Evolutionary conservation across 176 grass and related monocot species (phyloP), one percentile per base, ranked within the genome.

Genomic region (Cenchrus americanus): DNA sequence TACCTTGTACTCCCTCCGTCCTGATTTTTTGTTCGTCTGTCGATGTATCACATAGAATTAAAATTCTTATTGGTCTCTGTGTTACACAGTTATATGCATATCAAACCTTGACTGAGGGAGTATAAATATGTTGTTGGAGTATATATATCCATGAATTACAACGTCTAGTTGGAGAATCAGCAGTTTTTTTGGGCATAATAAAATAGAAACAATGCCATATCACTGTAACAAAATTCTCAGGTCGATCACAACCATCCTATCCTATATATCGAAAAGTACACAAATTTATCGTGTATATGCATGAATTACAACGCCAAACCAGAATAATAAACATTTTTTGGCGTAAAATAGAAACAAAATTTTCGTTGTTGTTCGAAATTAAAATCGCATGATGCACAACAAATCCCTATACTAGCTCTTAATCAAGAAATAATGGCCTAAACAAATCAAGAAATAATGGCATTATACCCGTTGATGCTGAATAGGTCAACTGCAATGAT

Each of bases 351-450:
- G 4, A 80, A 73, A 15, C 26, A 71, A 73, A 69, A 14, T 15
- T n/a, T 8, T 55, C 32, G 46, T 74, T 66, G 17, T 72, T 30
- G 26, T 63, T 63, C n/a, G 66, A 58, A 80, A 87, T 60, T 61
- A 21, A 71, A 52, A 71, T 57, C 0, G 34, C 15, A 73, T 49
- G 46, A 47, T 42, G 23, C 48, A 15, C 65, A 42, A 51, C 43
- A 83, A 27, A 78, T 78, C 57, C 55, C 77, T 57, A 74, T 57
- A 57, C 22, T 66, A n/a, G 17, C 48, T 15, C 54, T 66, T 66
- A 40, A 75, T 17, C 37, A 88, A 44, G 11, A 83, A 71, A 83
- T 71, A 18, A 7, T 23, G 11, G 10, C 15, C n/a, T n/a, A n/a
- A n/a, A n/a, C n/a, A n/a, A 40, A 75, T 17, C 37, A 88, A 44